These are phyloP conservation scores for Magnolia sinica DNA, from an alignment of 164 flowering plant genomes.

Conservation along the genomic window DNA sequence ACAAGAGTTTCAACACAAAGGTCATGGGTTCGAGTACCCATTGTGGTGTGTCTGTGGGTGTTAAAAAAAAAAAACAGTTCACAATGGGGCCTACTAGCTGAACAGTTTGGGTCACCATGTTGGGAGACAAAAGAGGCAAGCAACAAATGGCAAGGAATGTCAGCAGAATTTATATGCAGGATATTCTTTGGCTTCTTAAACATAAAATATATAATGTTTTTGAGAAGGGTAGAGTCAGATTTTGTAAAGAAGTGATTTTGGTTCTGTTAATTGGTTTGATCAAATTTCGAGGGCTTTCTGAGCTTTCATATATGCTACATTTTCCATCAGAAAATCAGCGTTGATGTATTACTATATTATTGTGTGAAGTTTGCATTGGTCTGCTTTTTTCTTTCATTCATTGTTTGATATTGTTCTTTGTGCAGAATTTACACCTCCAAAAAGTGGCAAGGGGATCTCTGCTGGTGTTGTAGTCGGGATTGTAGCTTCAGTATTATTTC, in stretches of 20 bases:
- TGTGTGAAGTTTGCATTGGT: neutral
- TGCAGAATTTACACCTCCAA: conserved; percentile 2
- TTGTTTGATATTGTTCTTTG: neutral
- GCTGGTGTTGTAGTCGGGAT: neutral
- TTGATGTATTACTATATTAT: neutral
- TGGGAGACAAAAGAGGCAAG: neutral
- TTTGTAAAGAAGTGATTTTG: neutral
- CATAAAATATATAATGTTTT: no score
- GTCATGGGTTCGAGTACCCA: no score
- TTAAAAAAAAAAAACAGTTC: no score
- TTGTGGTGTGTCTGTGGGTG: no score
- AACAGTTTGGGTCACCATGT: no score
- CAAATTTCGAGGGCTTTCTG: neutral
- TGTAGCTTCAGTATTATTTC: neutral
- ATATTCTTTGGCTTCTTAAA: neutral
- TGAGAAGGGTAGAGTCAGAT: neutral
- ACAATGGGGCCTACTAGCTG: no score
- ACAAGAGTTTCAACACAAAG: no score
- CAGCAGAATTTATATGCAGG: neutral
- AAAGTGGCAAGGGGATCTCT: neutral
- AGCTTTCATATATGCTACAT: neutral
- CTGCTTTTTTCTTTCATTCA: neutral
- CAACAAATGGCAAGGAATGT: neutral
- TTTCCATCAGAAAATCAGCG: neutral
- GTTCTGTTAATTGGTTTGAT: neutral